These are phyloP conservation scores for Neofusicoccum umdonicola DNA, from an alignment of 2,329 filamentous ascomycete species.

Conservation along the genomic window DNA sequence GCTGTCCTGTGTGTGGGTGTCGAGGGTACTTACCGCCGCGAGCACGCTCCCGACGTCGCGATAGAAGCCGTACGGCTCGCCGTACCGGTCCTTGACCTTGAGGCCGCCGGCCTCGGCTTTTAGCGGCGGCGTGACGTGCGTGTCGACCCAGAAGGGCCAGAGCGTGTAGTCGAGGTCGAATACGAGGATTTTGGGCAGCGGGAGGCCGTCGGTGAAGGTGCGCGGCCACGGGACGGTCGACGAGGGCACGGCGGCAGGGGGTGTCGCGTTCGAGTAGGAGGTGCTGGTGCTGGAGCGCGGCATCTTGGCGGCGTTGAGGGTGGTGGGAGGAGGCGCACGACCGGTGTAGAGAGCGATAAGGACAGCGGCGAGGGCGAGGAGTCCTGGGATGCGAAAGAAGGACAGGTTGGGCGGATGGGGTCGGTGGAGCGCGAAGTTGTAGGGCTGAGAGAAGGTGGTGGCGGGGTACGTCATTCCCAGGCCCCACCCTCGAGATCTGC, in stretches of 20 bases:
- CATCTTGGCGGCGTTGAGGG: constrained; percentile 23
- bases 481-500: neutral
- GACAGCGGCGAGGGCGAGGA: neutral
- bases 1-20: no score
- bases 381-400: neutral
- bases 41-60: constrained; percentile 43
- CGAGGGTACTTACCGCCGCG: constrained; percentile 31
- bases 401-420: neutral
- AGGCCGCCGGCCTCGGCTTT: constrained; percentile 45
- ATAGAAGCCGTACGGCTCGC: constrained; percentile 49
- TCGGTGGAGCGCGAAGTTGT: neutral
- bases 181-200: constrained; percentile 78
- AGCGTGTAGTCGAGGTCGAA: constrained; percentile 98
- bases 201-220: constrained; percentile 64
- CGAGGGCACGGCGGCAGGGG: constrained; percentile 35
- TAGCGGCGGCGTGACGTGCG: constrained; percentile 76
- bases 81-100: constrained; percentile 52
- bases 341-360: neutral
- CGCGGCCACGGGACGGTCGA: constrained; percentile 43
- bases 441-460: constrained; percentile 4
- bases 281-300: constrained; percentile 27
- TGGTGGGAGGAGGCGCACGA: neutral
- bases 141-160: constrained; percentile 99
- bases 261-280: constrained; percentile 24
- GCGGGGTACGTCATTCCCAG: constrained; percentile 9